Evolutionary conservation across 2,329 filamentous ascomycete species (phyloP).

Genomic region (Calonectria pseudoturangicola): DNA sequence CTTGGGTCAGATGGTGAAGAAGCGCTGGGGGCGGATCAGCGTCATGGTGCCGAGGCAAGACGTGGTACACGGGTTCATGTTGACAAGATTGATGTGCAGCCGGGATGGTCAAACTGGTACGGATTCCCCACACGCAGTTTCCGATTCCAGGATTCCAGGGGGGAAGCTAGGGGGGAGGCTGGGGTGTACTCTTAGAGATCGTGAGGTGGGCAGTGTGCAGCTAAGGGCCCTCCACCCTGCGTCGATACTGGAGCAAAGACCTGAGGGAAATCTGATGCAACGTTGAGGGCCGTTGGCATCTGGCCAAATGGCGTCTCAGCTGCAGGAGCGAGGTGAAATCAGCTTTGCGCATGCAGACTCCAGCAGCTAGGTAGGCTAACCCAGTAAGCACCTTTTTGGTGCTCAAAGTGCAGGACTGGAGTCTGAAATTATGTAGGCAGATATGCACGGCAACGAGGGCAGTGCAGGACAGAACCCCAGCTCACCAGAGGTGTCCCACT

Average conservation of each 20-base stretch:
- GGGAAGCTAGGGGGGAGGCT: not conserved
- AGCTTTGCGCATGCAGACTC: conserved; percentile 18
- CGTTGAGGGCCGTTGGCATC: conserved; percentile 30
- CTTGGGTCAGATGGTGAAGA: conserved; percentile 4
- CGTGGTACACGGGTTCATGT: conserved; percentile 31
- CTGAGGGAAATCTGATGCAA: conserved; percentile 38
- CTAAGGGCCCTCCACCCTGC: conserved; percentile 22
- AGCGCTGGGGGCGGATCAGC: conserved; percentile 18
- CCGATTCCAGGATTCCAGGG: conserved; percentile 18
- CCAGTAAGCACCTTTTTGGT: conserved; percentile 6
- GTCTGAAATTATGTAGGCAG: conserved; percentile 21
- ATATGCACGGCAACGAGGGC: not conserved
- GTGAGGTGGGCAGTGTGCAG: conserved; percentile 28
- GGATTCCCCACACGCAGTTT: conserved; percentile 33
- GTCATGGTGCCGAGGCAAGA: conserved; percentile 15
- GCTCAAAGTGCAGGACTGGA: not conserved
- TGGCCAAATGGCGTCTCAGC: conserved; percentile 22
- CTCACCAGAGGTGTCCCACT: conserved; percentile 3
- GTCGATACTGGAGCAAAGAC: conserved; percentile 20
- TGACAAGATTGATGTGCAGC: conserved; percentile 36
- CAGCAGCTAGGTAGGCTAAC: conserved; percentile 24
- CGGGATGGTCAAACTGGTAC: conserved; percentile 24
- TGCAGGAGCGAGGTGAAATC: conserved; percentile 26
- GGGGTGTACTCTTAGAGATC: conserved; percentile 28
- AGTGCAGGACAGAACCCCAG: not conserved